A percentile compares a stretch with the other conserved stretches of the same genome.
Conservation (phyloP, 2,329 filamentous ascomycete species). For the Penicillium expansum region DNA sequence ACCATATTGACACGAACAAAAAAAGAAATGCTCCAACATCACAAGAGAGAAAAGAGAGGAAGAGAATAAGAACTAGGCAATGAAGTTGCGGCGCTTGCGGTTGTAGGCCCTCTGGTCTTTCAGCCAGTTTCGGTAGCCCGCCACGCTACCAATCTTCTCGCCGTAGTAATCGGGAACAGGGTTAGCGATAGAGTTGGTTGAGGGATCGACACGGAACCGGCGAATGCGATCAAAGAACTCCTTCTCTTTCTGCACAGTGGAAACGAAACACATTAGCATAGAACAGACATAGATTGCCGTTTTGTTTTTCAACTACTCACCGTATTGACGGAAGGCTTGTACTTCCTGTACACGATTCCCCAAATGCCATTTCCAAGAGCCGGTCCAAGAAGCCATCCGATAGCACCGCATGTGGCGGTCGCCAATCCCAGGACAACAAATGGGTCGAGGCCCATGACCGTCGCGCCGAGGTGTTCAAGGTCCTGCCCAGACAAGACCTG, state of each 20-base stretch:
- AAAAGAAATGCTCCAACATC: slow-evolving; percentile 2
- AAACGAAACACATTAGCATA: not conserved
- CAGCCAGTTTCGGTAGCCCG: slow-evolving; percentile 89
- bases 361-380: slow-evolving; percentile 78
- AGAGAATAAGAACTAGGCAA: slow-evolving; percentile 24
- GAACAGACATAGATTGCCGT: not conserved
- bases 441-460: slow-evolving; percentile 79
- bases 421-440: slow-evolving; percentile 80
- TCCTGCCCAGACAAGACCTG: slow-evolving; percentile 65
- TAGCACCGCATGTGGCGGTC: slow-evolving; percentile 70
- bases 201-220: slow-evolving; percentile 87
- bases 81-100: slow-evolving; percentile 66
- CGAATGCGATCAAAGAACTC: slow-evolving; percentile 91
- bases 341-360: slow-evolving; percentile 68
- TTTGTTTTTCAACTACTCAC: slow-evolving; percentile 45
- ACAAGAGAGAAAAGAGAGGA: not conserved
- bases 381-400: slow-evolving; percentile 86
- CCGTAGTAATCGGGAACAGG: slow-evolving; percentile 97
- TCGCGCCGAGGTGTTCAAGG: slow-evolving; percentile 63
- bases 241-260: slow-evolving; percentile 69
- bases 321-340: slow-evolving; percentile 68
- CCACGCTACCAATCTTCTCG: slow-evolving; percentile 93
- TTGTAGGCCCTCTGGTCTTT: slow-evolving; percentile 98
- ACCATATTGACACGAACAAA: slow-evolving; percentile 19
- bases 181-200: slow-evolving; percentile 82